Conservation (phyloP, 23 red algal species). For the Gracilariopsis chorda region DNA sequence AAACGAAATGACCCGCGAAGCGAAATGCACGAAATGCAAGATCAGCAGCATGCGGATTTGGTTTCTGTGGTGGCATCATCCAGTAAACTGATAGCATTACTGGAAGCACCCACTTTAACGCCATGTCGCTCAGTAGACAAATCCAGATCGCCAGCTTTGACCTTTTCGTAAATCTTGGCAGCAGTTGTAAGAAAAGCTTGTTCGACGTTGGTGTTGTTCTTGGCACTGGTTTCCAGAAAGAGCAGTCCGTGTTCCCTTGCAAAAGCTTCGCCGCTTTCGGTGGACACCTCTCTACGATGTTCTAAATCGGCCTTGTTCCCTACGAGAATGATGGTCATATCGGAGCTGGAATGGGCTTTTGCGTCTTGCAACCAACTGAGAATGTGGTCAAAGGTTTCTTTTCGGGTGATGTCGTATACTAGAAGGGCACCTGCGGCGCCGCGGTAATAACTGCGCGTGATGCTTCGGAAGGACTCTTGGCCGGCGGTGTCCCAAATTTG, state of each 20-base stretch:
- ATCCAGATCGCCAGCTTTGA: slow-evolving; percentile 85
- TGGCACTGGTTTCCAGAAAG: slow-evolving; percentile 93
- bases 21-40: background rate
- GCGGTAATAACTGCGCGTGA: slow-evolving; percentile 95
- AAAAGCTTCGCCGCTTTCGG: slow-evolving; percentile 87
- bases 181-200: slow-evolving; percentile 85
- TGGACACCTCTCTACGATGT: slow-evolving; percentile 82
- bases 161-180: slow-evolving; percentile 79
- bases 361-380: slow-evolving; percentile 89
- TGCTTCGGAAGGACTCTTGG: slow-evolving; percentile 96
- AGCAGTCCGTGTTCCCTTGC: slow-evolving; percentile 88
- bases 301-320: slow-evolving; percentile 99
- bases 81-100: slow-evolving; percentile 49
- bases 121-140: slow-evolving; percentile 90
- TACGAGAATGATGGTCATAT: slow-evolving; percentile 89
- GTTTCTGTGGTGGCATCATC: slow-evolving; percentile 44
- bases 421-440: slow-evolving; percentile 93
- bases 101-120: slow-evolving; percentile 79
- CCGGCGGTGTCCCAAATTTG: slow-evolving; percentile 99
- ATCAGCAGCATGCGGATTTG: slow-evolving; percentile 53
- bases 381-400: slow-evolving; percentile 94
- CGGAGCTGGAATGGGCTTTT: slow-evolving; percentile 73
- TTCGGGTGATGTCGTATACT: slow-evolving; percentile 96
- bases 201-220: slow-evolving; percentile 84
- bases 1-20: too few relatives aligned